These are phyloP conservation scores for Zanthoxylum bungeanum DNA, from an alignment of 345 rosid species.

Conservation along the genomic window DNA sequence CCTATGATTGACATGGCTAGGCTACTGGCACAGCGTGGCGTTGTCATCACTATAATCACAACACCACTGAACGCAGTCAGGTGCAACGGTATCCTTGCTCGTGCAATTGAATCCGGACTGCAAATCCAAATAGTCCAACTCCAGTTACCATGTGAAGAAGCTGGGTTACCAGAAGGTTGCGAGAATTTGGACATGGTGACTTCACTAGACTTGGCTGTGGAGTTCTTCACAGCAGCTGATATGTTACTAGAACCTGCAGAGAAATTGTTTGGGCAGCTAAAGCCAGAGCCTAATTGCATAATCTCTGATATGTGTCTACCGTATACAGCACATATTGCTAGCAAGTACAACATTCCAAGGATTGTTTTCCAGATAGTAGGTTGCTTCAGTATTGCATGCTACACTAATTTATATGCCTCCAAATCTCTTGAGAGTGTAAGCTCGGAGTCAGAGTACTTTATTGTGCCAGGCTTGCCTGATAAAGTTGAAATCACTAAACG, in stretches of 20 bases:
- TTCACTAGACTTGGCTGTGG: neutral
- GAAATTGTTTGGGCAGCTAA: conserved; percentile 30
- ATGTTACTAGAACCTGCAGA: conserved; percentile 26
- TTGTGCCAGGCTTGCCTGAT: conserved; percentile 43
- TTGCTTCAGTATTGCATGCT: conserved; percentile 43
- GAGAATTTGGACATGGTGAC: conserved; percentile 30
- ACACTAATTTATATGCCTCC: conserved; percentile 15
- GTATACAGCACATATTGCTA: conserved; percentile 34
- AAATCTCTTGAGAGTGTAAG: conserved; percentile 12
- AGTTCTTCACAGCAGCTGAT: conserved; percentile 17
- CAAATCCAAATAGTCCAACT: conserved; percentile 20
- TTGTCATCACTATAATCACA: conserved; percentile 35
- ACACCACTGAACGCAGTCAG: conserved; percentile 40
- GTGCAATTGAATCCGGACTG: conserved; percentile 28
- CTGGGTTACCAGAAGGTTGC: conserved; percentile 19
- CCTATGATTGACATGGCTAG: conserved; percentile 46
- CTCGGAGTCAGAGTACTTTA: conserved; percentile 28
- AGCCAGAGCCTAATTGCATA: conserved; percentile 44
- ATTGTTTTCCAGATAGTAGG: conserved; percentile 52
- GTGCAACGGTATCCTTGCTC: conserved; percentile 19
- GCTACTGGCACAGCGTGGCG: conserved; percentile 40
- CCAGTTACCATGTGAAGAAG: conserved; percentile 25
- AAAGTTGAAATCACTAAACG: conserved; percentile 31
- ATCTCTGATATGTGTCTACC: conserved; percentile 48
- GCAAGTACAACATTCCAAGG: conserved; percentile 42